phyloP scores from a whole-genome alignment of 352 stramenopile genomes.

The Globisporangium carolinianum region DNA sequence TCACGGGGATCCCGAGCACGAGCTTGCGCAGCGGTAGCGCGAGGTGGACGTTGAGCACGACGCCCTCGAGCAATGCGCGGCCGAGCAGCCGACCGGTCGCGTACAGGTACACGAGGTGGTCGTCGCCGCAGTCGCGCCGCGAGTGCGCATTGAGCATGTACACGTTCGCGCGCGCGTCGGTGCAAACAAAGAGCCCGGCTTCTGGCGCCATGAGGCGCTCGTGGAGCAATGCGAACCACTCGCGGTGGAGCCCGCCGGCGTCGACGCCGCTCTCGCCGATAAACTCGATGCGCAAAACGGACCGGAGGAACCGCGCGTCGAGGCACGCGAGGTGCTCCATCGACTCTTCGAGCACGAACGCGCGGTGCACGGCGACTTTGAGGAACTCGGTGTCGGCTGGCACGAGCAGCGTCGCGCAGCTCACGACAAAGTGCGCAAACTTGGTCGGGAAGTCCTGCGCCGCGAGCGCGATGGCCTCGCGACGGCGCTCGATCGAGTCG shows the following conservation, averaged over 20 bases:
- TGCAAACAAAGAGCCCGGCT: slow-evolving; percentile 47
- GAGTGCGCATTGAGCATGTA: slow-evolving; percentile 71
- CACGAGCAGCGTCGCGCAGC: slow-evolving; percentile 49
- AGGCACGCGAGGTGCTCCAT: slow-evolving; percentile 63
- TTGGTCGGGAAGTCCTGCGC: slow-evolving; percentile 62
- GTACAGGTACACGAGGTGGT: slow-evolving; percentile 68
- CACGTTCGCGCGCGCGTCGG: slow-evolving; percentile 39
- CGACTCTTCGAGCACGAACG: slow-evolving; percentile 63
- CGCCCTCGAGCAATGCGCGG: slow-evolving; percentile 78
- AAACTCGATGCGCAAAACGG: slow-evolving; percentile 84
- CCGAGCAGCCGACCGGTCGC: slow-evolving; percentile 49
- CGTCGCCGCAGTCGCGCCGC: slow-evolving; percentile 38
- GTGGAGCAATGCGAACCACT: slow-evolving; percentile 90
- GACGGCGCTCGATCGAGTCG: slow-evolving; percentile 25
- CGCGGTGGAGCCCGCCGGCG: slow-evolving; percentile 82
- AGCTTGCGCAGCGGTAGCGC: slow-evolving; percentile 96
- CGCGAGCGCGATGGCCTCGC: slow-evolving; percentile 32
- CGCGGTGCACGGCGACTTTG: slow-evolving; percentile 55
- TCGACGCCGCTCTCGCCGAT: slow-evolving; percentile 81
- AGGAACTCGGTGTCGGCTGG: slow-evolving; percentile 62
- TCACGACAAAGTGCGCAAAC: slow-evolving; percentile 71
- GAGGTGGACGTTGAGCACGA: slow-evolving; percentile 93
- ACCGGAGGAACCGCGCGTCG: slow-evolving; percentile 45
- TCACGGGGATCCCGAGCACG: slow-evolving; percentile 92
- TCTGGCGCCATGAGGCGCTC: slow-evolving; percentile 39